These are phyloP conservation scores for Porodaedalea pini DNA, from an alignment of 1,284 basidiomycete species.

Conservation along the genomic window DNA sequence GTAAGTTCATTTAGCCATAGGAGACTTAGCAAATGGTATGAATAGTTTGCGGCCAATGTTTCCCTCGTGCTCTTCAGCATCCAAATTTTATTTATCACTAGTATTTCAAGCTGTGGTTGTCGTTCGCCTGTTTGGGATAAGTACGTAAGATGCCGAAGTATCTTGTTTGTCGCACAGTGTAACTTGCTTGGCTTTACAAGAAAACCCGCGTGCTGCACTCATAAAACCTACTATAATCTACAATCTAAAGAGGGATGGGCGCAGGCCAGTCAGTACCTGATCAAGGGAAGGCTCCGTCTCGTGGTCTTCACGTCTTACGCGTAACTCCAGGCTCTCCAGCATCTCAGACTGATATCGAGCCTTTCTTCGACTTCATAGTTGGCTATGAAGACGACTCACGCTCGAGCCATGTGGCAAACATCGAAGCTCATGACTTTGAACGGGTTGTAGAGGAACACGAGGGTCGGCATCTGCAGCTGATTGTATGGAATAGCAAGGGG, in stretches of 20 bases:
- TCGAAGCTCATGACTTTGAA: conserved; percentile 75
- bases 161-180: background rate
- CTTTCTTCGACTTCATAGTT: conserved; percentile 96
- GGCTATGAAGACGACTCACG: conserved; percentile 76
- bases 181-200: too few relatives aligned
- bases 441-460: conserved; percentile 85
- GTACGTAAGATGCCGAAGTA: too few relatives aligned
- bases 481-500: conserved; percentile 90
- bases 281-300: conserved; percentile 51
- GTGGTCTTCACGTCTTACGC: conserved; percentile 80
- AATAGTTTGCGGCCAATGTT: too few relatives aligned
- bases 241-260: too few relatives aligned
- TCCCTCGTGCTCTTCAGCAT: too few relatives aligned
- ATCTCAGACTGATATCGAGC: conserved; percentile 82
- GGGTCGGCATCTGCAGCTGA: conserved; percentile 70
- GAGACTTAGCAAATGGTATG: too few relatives aligned
- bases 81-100: too few relatives aligned
- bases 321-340: conserved; percentile 87
- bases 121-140: background rate
- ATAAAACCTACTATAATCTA: too few relatives aligned
- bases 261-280: conserved; percentile 66
- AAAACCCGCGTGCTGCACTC: too few relatives aligned
- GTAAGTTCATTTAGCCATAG: too few relatives aligned
- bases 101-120: too few relatives aligned
- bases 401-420: conserved; percentile 45